Evolutionary conservation across 805 yeast genomes (phyloP), one percentile per base, ranked within the genome.

Genomic region (Brettanomyces bruxellensis): DNA sequence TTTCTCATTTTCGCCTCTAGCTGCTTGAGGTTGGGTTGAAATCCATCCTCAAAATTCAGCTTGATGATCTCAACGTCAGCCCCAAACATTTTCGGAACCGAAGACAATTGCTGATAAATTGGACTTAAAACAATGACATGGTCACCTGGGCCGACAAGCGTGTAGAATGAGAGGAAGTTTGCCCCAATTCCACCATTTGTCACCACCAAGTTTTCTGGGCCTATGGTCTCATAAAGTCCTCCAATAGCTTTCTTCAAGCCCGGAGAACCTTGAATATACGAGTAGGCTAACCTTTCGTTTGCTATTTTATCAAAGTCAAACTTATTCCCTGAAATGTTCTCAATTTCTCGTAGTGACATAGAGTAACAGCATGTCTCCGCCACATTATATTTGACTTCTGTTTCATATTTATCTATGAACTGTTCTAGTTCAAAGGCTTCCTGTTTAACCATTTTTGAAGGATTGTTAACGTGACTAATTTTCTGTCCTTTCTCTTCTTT

Each of bases 181-280:
- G 75, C 80, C 6, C 75, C 81, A 57, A 77, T 77, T 3, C 78
- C 79, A 25, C 81, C 81, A 53, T 74, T 73, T 24, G 79, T 72
- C 28, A 75, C 56, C 22, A 76, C 65, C 25, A 76, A 68, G 46
- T 76, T 57, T 2, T 70, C 72, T 1, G 50, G 49, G 12, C 54
- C 50, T 12, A 61, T 41, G 3, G 56, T 54, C 11, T 57, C 64
- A 51, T 73, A 71, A 12, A 75, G 41, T 1, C 56, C 47, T 9
- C 72, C 65, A 38, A 76, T 66, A 4, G 59, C 55, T 5, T 41
- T 9, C 44, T 71, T 62, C 47, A 76, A 58, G 25, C 59, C 64
- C 2, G 64, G 62, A 5, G 76, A 67, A 1, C 81, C 81, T 18
- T 58, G 57, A 40, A 76, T 76, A 46, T 67, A 62, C 11, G 78